Evolutionary conservation across 148 eudicot genomes (phyloP).

Genomic region (Diospyros kaki): DNA sequence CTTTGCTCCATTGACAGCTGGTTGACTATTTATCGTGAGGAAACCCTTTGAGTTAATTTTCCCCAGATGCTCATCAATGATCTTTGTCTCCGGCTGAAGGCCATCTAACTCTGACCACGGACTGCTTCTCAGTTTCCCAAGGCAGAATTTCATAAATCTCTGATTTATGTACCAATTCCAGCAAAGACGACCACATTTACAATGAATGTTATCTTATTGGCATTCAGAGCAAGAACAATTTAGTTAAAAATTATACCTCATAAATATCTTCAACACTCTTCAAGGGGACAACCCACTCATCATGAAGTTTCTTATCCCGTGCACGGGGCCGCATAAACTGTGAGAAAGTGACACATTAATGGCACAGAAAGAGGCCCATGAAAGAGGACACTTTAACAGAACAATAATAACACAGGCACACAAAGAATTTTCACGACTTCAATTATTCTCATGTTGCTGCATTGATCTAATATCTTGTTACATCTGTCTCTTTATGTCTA

Average conservation of each 20-base stretch:
- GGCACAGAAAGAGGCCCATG: neutral
- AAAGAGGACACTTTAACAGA: neutral
- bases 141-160: constrained; percentile 74
- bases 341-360: constrained; percentile 12
- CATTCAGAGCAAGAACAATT: constrained; percentile 4
- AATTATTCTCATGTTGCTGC: too few relatives aligned
- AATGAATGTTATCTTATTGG: neutral
- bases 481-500: too few relatives aligned
- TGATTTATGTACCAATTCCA: constrained; percentile 29
- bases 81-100: constrained; percentile 96
- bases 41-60: constrained; percentile 72
- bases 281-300: constrained; percentile 87
- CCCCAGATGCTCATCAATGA: constrained; percentile 65
- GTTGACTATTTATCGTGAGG: constrained; percentile 93
- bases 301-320: constrained; percentile 80
- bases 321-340: constrained; percentile 94
- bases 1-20: constrained; percentile 81
- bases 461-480: too few relatives aligned
- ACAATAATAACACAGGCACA: neutral
- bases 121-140: constrained; percentile 75
- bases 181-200: constrained; percentile 3
- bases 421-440: too few relatives aligned
- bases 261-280: constrained; percentile 63
- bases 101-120: constrained; percentile 98
- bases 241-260: constrained; percentile 42